A percentile compares a stretch with the other conserved stretches of the same genome.
These are phyloP conservation scores for Colletotrichum siamense DNA, from an alignment of 2,329 filamentous ascomycete genomes.

Conservation along the genomic window DNA sequence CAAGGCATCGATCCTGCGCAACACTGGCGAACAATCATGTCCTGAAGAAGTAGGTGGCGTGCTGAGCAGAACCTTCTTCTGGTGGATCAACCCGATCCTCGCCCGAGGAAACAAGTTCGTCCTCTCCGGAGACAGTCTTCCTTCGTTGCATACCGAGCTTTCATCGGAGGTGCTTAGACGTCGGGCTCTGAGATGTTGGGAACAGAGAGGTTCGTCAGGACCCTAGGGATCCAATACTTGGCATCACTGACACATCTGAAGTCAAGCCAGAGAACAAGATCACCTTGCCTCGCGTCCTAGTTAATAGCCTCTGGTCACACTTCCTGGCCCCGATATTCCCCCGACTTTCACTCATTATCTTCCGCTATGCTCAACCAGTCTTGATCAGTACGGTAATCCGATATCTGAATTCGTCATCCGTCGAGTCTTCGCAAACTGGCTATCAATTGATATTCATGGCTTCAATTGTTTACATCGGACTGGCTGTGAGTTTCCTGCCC, in stretches of 20 bases:
- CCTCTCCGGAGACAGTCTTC: not conserved
- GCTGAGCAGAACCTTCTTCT: not conserved
- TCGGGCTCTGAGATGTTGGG: not conserved
- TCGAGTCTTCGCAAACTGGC: not conserved
- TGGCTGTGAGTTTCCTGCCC: not conserved
- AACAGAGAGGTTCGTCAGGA: not conserved
- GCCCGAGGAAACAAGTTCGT: not conserved
- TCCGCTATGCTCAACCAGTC: slow-evolving; percentile 5
- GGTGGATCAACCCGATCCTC: slow-evolving; percentile 11
- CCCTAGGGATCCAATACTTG: not conserved
- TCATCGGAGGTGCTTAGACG: not conserved
- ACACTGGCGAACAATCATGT: not conserved
- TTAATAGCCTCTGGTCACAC: not conserved
- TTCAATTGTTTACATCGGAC: not conserved
- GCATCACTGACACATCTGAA: not conserved
- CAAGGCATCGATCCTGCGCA: not conserved
- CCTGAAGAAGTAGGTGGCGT: not conserved
- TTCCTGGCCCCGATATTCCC: not conserved
- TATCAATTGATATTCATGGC: not conserved
- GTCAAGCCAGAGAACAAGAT: not conserved
- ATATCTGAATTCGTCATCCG: not conserved
- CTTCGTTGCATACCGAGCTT: not conserved
- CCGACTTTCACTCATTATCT: not conserved
- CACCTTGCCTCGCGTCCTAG: not conserved
- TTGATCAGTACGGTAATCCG: not conserved